Conservation (phyloP, 768 basidiomycete species). For the Hemileccinum impolitum region DNA sequence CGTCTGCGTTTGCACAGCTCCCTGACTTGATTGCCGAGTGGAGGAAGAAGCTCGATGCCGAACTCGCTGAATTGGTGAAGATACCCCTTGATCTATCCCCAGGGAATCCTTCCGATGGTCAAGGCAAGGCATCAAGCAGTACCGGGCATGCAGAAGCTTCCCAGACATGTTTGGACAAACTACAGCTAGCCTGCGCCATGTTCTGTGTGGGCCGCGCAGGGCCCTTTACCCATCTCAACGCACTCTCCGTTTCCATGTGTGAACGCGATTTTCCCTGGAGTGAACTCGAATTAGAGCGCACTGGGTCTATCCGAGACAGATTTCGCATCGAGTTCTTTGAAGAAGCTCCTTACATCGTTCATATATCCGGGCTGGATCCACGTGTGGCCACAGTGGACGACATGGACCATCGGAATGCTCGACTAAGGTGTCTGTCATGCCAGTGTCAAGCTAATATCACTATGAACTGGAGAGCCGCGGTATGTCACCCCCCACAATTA, state of each 20-base stretch:
- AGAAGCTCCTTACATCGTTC: conserved; percentile 1
- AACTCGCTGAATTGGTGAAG: conserved; percentile 5
- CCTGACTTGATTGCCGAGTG: conserved; percentile 4
- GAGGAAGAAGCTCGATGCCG: conserved; percentile 3
- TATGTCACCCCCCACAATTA: neutral
- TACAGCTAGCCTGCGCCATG: conserved; percentile 10
- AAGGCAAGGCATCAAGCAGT: neutral
- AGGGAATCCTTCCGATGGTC: neutral
- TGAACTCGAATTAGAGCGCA: neutral
- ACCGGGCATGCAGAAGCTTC: neutral
- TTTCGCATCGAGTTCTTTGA: neutral
- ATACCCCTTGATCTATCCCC: neutral
- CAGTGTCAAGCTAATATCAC: neutral
- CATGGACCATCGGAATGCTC: conserved; percentile 9
- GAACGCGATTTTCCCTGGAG: neutral
- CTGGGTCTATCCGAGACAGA: neutral
- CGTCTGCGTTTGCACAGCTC: conserved; percentile 9
- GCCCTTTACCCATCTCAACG: neutral
- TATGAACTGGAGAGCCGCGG: conserved; percentile 4
- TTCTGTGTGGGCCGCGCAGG: neutral
- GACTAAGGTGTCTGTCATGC: conserved; percentile 1
- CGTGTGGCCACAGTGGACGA: conserved; percentile 6
- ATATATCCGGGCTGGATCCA: conserved; percentile 6
- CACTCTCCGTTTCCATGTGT: neutral
- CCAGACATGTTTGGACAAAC: neutral